Percentiles rank a stretch among this genome's conserved stretches.
These are phyloP conservation scores for apple (Malus domestica) DNA, from an alignment of 306 rosid genomes.

Conservation along the genomic window ASM211411v1 NC_041790.1:19136501-19137000, in stretches of 20 bases:
- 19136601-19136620: not conserved
- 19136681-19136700: constrained; percentile 45
- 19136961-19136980: not conserved
- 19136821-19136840: too few relatives aligned
- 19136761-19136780: constrained; percentile 69
- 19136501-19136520: too few relatives aligned
- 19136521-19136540: not conserved
- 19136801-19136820: not conserved
- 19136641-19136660: constrained; percentile 70
- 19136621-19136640: constrained; percentile 27
- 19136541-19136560: not conserved
- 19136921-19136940: constrained; percentile 73
- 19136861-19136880: not conserved
- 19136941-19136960: constrained; percentile 1
- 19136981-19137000: not conserved
- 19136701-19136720: constrained; percentile 40
- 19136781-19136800: constrained; percentile 13
- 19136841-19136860: not conserved
- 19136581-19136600: not conserved
- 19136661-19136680: constrained; percentile 49
- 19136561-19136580: not conserved
- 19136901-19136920: constrained; percentile 63
- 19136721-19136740: constrained; percentile 48
- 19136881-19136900: constrained; percentile 39
- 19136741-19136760: constrained; percentile 50